Evolutionary conservation across 345 rosid species (phyloP).

Genomic region (Citrus unshiu): DNA sequence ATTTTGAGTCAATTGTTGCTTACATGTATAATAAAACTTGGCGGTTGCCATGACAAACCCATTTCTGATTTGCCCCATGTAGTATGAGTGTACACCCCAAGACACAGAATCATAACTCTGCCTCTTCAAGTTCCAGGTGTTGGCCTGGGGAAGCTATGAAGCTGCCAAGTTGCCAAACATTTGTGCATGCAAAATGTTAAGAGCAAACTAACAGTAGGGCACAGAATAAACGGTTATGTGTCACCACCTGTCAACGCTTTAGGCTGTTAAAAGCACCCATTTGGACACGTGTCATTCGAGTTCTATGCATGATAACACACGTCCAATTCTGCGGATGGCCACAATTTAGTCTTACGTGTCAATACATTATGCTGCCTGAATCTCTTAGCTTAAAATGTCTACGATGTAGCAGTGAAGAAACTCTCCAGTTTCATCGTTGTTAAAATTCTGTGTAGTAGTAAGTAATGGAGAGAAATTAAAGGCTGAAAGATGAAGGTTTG

Average conservation of each 20-base stretch:
- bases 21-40: too few species aligned
- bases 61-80: not conserved
- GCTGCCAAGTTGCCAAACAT: not conserved
- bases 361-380: not conserved
- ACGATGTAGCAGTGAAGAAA: not conserved
- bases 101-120: not conserved
- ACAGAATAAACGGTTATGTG: not conserved
- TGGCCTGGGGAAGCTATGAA: not conserved
- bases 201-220: not conserved
- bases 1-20: too few species aligned
- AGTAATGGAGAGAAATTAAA: not conserved
- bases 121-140: constrained; percentile 10
- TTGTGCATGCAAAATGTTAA: not conserved
- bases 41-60: not conserved
- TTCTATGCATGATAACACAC: constrained; percentile 16
- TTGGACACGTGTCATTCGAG: constrained; percentile 26
- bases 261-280: constrained; percentile 8
- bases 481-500: not conserved
- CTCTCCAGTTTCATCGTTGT: not conserved
- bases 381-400: not conserved
- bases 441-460: not conserved
- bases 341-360: constrained; percentile 12
- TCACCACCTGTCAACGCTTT: constrained; percentile 22
- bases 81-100: not conserved
- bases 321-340: constrained; percentile 7